phyloP scores from a whole-genome alignment of 176 grass and related monocot species.

The Eragrostis curvula region DNA sequence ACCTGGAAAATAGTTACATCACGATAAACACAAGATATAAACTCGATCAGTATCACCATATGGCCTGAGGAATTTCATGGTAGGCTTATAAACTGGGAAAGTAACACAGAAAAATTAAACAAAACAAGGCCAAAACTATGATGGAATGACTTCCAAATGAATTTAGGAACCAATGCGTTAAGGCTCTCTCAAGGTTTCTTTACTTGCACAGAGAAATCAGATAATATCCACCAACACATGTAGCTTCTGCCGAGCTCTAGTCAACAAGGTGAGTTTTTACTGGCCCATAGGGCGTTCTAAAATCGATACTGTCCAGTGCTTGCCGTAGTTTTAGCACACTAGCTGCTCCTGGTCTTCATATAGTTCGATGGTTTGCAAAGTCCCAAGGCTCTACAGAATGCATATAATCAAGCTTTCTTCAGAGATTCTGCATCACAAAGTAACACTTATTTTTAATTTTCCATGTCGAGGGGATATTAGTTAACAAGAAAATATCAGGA shows the following conservation, averaged over 20 bases:
- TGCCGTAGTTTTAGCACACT: neutral
- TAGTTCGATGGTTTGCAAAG: conserved; percentile 14
- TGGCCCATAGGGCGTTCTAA: neutral
- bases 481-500: neutral
- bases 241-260: conserved; percentile 5
- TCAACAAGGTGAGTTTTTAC: conserved; percentile 12
- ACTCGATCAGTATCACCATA: neutral
- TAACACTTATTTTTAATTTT: neutral
- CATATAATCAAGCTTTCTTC: neutral
- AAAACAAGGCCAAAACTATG: neutral
- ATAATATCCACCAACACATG: conserved; percentile 7
- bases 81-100: neutral
- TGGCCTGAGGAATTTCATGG: neutral
- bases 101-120: neutral
- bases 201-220: conserved; percentile 30
- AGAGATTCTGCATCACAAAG: conserved; percentile 27
- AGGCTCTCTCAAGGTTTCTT: conserved; percentile 13
- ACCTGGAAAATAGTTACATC: neutral
- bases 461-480: neutral
- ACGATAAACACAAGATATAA: neutral
- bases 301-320: neutral
- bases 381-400: conserved; percentile 9
- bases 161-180: neutral
- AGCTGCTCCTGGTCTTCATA: conserved; percentile 17
- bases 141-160: neutral